phyloP scores from a whole-genome alignment of 805 yeast genomes.

The Cyberlindnera nakhonratchasimensis region DNA sequence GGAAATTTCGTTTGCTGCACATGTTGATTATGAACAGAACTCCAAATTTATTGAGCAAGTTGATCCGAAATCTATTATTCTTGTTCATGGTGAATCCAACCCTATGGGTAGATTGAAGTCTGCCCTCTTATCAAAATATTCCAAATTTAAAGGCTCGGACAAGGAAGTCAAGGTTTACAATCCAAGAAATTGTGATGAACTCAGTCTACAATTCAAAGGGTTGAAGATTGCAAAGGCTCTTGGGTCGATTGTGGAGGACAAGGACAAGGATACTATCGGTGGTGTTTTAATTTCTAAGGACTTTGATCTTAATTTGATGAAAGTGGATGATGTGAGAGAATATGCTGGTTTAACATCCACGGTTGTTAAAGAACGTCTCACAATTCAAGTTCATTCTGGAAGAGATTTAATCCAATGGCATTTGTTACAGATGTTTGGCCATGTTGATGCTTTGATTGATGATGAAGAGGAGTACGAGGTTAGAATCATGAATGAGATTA shows the following conservation, averaged over 20 bases:
- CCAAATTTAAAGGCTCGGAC: conserved; percentile 76
- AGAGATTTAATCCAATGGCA: conserved; percentile 84
- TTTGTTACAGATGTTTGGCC: conserved; percentile 92
- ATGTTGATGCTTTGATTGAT: conserved; percentile 59
- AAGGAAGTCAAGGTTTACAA: conserved; percentile 88
- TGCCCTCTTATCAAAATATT: conserved; percentile 83
- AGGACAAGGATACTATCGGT: conserved; percentile 47
- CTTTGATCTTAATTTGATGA: conserved; percentile 79
- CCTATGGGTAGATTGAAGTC: conserved; percentile 98
- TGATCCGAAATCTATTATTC: conserved; percentile 77
- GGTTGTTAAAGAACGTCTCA: conserved; percentile 76
- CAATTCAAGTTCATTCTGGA: conserved; percentile 74
- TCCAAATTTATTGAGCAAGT: conserved; percentile 86
- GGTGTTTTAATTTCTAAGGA: conserved; percentile 92
- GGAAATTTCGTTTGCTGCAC: conserved; percentile 98
- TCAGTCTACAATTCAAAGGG: conserved; percentile 76
- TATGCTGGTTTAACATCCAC: conserved; percentile 85
- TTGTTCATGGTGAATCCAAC: conserved; percentile 96
- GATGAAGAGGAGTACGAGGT: conserved; percentile 48
- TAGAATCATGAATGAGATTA: conserved; percentile 62
- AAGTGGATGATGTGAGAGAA: conserved; percentile 84
- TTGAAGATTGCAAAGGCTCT: conserved; percentile 77
- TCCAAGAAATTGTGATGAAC: conserved; percentile 85
- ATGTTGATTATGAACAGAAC: conserved; percentile 94
- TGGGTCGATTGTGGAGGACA: conserved; percentile 52